Percentiles rank a stretch among this genome's conserved stretches.
These are phyloP conservation scores for Alternaria solani DNA, from an alignment of 2,329 filamentous ascomycete species.

Conservation along the genomic window DNA sequence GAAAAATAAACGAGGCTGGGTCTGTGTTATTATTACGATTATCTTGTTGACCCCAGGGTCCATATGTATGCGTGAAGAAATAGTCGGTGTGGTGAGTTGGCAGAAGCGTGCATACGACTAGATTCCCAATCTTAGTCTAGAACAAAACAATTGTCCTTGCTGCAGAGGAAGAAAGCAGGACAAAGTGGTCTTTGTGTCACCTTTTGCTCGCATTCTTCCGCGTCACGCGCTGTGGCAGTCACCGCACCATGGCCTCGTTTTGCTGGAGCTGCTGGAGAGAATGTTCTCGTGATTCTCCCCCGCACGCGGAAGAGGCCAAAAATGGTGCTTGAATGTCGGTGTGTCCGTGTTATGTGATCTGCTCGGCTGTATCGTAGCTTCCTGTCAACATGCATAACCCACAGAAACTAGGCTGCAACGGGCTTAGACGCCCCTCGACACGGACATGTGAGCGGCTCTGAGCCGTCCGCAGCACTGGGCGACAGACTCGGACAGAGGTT, in stretches of 20 bases:
- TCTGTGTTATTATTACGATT: not conserved
- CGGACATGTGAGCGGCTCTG: not conserved
- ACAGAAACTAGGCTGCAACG: not conserved
- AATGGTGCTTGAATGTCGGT: slow-evolving; percentile 8
- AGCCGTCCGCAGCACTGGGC: not conserved
- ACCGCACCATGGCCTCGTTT: not conserved
- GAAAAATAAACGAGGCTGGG: not conserved
- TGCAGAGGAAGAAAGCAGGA: not conserved
- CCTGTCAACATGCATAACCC: not conserved
- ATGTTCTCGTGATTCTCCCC: not conserved
- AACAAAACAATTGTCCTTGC: not conserved
- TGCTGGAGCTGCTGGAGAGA: not conserved
- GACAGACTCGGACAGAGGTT: no score
- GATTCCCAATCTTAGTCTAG: slow-evolving; percentile 2
- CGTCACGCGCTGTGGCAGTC: not conserved
- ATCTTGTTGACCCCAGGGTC: not conserved
- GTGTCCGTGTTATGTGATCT: slow-evolving; percentile 4
- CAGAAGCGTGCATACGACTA: not conserved
- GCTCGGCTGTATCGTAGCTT: slow-evolving; percentile 1
- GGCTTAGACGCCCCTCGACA: not conserved
- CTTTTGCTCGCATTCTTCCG: not conserved
- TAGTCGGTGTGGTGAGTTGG: slow-evolving; percentile 8
- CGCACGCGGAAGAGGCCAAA: not conserved
- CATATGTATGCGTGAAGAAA: not conserved
- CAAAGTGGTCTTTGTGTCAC: slow-evolving; percentile 3